Evolutionary conservation across 441 rosid genomes (phyloP), one percentile per base, ranked within the genome.

Genomic region (Aleurites moluccanus): DNA sequence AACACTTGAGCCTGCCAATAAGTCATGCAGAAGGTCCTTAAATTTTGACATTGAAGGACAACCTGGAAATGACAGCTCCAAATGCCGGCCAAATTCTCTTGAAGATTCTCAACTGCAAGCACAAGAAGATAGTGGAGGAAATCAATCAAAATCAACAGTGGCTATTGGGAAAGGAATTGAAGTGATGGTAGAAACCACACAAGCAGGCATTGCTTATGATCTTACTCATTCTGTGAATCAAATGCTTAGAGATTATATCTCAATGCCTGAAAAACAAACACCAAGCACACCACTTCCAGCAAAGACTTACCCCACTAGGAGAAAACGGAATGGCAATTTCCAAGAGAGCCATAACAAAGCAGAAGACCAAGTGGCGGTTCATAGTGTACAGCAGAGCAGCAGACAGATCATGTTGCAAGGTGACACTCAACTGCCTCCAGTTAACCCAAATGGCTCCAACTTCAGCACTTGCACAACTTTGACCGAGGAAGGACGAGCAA

Each of bases 1-100:
- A 79, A 68, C 76, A 67, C 67, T 75, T 40, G 77, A 74, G 72
- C 72, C 77, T 67, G 73, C 74, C 65, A 78, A 40, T 55, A 86
- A 80, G 75, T 82, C 92, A 68, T 86, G 97, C 85, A 84, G 83
- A 72, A 90, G 88, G 77, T 84, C 77, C 73, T 81, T 96, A 85
- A 84, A 81, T 77, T 96, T 96, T 82, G 89, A 86, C 73, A 69
- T 75, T 76, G 94, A 88, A 85, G 80, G 73, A 78, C 33, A 82
- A 78, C 67, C 79, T 57, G 20, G 57, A 66, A 64, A 74, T 55
- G 61, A 78, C 69, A 77, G 67, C 49, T 68, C 77, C 71, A 60
- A 64, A 67, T 73, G 75, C 61, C 69, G 56, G 73, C 71, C 83
- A 14, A 30, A 73, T 47, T 35, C 73, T 33, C 56, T 59, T 7